These are phyloP conservation scores for Pascua sp. DNA, from an alignment of 1,284 basidiomycete genomes.

Conservation along the genomic window DNA sequence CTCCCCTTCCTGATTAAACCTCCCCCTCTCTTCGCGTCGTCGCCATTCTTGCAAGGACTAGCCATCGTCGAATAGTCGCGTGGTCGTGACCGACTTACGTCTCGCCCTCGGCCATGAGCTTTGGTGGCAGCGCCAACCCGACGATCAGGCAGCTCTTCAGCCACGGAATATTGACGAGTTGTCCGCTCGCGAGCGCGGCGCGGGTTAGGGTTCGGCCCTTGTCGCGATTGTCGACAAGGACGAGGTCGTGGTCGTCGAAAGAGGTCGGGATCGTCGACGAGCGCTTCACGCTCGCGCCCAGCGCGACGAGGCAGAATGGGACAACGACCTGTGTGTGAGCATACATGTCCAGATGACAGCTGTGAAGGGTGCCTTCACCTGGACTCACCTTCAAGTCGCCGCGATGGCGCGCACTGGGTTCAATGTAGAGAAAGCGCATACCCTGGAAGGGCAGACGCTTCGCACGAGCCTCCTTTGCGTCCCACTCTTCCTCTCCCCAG, in stretches of 20 bases:
- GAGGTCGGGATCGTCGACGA: constrained; percentile 42
- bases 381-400: constrained; percentile 25
- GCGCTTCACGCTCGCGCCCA: constrained; percentile 59
- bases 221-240: constrained; percentile 60
- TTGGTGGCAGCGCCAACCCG: constrained; percentile 1
- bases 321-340: constrained; percentile 51
- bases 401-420: constrained; percentile 15
- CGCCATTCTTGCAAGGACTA: too few species aligned
- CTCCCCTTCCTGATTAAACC: too few species aligned
- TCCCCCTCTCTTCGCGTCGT: too few species aligned
- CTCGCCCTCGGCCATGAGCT: neutral
- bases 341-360: neutral
- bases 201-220: constrained; percentile 38
- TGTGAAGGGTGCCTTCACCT: neutral
- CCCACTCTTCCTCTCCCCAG: constrained; percentile 59
- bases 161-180: constrained; percentile 56
- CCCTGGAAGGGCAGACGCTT: constrained; percentile 41
- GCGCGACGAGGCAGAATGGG: constrained; percentile 69
- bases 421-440: constrained; percentile 31
- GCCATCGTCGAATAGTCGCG: too few species aligned
- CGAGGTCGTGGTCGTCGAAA: constrained; percentile 58
- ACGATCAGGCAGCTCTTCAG: constrained; percentile 67
- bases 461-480: constrained; percentile 52
- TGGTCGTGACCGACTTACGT: too few species aligned
- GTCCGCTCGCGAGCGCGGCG: constrained; percentile 37